Base-by-base conservation (phyloP, 768 basidiomycete species). In the Amanita rubescens region DNA sequence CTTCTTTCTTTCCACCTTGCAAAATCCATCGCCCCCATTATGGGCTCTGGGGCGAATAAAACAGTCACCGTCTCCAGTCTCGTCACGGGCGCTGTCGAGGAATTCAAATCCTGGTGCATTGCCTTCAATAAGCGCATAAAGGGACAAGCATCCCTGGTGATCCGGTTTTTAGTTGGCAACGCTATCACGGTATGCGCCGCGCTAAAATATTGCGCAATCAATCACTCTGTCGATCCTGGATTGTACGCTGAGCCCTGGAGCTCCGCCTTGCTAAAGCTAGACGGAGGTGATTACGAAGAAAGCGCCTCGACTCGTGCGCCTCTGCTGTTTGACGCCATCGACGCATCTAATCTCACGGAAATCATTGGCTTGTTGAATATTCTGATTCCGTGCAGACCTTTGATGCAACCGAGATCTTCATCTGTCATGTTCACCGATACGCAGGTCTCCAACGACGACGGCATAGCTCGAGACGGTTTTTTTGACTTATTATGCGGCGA, bases 261-360 rank as follows among this genome's bases (percentile, higher is more conserved):
- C 9, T 60, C 62, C 0, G 45, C 62, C 0, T 58, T 61, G 32
- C 65, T 76, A 30, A 39, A 54, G 20, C 62, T 79, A 9, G 60
- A 68, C 39, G 49, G 56, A 3, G 63, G 57, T 8, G 69, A 71
- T 47, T 74, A 76, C 56, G 48, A 49, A 6, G 27, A 37, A 4
- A 24, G 43, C 30, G 45, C 46, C 3, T n/a, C 32, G 25, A n/a
- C 27, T 33, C 24, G 54, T 25, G 69, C 73, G 1, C 76, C 77
- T 1, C 32, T 62, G 8, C 43, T 51, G 1, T 80, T 79, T 57
- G 65, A 73, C 54, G 66, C 75, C 50, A 74, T 80, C 30, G 76
- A 80, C 30, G 73, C 78, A 0, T 79, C 77, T 19, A 78, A 79
- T 54, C 63, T 80, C 24, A 57, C 63, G 1, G 78, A 80, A 57